These are phyloP conservation scores for Venturia aucupariae DNA, from an alignment of 2,329 filamentous ascomycete genomes.

Conservation along the genomic window DNA sequence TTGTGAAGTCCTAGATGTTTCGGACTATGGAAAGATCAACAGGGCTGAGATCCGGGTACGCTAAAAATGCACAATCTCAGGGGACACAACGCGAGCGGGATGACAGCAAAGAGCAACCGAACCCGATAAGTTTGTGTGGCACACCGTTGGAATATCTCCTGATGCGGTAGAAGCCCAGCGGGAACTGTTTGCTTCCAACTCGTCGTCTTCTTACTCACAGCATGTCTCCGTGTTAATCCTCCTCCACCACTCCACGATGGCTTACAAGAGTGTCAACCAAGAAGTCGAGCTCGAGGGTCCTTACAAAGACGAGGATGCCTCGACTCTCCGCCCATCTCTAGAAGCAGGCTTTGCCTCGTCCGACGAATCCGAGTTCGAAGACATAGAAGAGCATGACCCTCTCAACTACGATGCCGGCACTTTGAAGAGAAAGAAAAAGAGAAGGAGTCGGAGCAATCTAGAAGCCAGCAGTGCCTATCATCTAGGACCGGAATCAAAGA, in stretches of 20 bases:
- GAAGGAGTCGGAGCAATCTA: constrained; percentile 21
- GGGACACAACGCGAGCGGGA: constrained; percentile 4
- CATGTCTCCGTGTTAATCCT: background rate
- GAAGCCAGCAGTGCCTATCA: background rate
- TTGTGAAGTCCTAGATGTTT: background rate
- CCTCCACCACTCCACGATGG: background rate
- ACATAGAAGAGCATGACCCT: constrained; percentile 39
- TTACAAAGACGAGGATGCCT: constrained; percentile 9
- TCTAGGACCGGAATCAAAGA: background rate
- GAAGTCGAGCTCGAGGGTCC: background rate
- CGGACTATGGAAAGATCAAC: background rate
- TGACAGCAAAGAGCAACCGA: background rate
- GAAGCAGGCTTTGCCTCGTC: constrained; percentile 25
- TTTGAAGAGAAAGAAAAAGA: constrained; percentile 33
- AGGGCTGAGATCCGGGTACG: background rate
- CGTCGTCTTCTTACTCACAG: background rate
- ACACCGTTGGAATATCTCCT: background rate
- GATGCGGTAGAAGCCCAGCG: background rate
- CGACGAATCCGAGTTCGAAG: constrained; percentile 27
- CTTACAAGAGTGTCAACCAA: background rate
- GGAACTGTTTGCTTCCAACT: background rate
- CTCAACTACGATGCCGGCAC: constrained; percentile 32
- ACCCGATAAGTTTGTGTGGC: background rate
- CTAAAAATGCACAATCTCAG: background rate
- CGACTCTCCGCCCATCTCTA: constrained; percentile 22